Conservation (phyloP, 768 basidiomycete genomes). For the Boletus insuetus region DNA sequence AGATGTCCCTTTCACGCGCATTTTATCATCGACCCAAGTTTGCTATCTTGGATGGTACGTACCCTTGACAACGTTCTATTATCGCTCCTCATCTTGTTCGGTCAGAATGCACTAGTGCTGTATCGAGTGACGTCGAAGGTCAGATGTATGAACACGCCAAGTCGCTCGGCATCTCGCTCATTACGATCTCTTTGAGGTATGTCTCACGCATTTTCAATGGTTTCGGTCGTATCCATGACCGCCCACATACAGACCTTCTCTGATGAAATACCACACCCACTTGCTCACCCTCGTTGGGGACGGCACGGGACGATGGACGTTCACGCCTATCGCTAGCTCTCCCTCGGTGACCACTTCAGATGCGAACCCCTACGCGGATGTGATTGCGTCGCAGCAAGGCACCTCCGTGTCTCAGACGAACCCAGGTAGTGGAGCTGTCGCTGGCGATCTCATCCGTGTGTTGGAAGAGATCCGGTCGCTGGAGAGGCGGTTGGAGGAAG, state of each 20-base stretch:
- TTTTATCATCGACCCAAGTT: conserved; percentile 86
- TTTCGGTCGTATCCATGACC: not conserved
- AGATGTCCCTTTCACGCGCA: conserved; percentile 92
- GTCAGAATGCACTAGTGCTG: conserved; percentile 90
- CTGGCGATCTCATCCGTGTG: conserved; percentile 21
- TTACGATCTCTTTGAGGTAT: conserved; percentile 87
- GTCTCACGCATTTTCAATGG: conserved; percentile 13
- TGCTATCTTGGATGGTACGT: conserved; percentile 81
- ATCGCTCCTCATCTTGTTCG: not conserved
- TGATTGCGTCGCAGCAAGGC: not conserved
- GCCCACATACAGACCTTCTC: conserved; percentile 51
- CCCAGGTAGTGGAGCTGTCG: not conserved
- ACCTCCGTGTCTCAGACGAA: not conserved
- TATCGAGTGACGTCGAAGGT: conserved; percentile 95
- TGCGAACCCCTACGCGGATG: not conserved
- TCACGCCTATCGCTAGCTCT: conserved; percentile 47
- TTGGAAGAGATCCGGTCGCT: conserved; percentile 28
- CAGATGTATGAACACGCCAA: conserved; percentile 94
- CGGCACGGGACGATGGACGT: conserved; percentile 66
- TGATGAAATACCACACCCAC: conserved; percentile 87
- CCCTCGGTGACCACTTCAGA: not conserved
- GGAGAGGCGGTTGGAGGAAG: conserved; percentile 24
- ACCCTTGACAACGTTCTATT: not conserved
- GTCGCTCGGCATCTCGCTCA: conserved; percentile 82
- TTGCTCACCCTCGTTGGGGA: conserved; percentile 79